These are phyloP conservation scores for Rhodomyrtus tomentosa DNA, from an alignment of 345 rosid genomes.

Conservation along the genomic window DNA sequence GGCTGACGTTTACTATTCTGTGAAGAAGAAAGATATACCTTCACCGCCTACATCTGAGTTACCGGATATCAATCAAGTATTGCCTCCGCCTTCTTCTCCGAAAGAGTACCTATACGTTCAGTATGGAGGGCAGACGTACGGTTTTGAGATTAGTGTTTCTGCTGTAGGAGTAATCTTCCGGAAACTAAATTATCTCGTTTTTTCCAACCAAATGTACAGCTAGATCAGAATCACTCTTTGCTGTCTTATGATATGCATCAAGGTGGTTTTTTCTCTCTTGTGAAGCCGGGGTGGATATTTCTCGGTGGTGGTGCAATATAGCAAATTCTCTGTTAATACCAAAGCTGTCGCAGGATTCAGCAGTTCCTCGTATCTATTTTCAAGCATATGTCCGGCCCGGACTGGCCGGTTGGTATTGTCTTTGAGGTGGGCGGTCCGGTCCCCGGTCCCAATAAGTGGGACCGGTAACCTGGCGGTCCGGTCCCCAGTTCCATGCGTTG, in stretches of 20 bases:
- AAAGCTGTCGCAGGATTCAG: neutral
- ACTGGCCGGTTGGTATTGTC: no score
- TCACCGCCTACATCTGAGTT: conserved; percentile 44
- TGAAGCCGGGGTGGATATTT: neutral
- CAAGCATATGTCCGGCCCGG: no score
- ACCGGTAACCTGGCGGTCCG: no score
- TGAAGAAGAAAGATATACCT: conserved; percentile 44
- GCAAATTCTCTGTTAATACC: neutral
- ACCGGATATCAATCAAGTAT: conserved; percentile 24
- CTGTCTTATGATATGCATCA: neutral
- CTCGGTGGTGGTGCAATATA: neutral
- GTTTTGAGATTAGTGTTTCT: conserved; percentile 52
- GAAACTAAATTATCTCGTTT: conserved; percentile 36
- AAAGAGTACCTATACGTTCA: conserved; percentile 49
- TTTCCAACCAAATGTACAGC: conserved; percentile 21
- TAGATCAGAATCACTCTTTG: neutral
- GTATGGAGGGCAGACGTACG: conserved; percentile 69
- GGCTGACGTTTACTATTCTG: conserved; percentile 68
- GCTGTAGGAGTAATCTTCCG: conserved; percentile 50
- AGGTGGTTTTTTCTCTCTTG: neutral
- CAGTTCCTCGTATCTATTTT: neutral
- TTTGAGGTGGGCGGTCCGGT: no score
- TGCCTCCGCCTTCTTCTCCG: conserved; percentile 36
- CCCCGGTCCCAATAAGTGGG: no score
- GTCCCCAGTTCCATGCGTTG: no score